Conservation (phyloP, 345 rosid species). For the Kandelia obovata region DNA sequence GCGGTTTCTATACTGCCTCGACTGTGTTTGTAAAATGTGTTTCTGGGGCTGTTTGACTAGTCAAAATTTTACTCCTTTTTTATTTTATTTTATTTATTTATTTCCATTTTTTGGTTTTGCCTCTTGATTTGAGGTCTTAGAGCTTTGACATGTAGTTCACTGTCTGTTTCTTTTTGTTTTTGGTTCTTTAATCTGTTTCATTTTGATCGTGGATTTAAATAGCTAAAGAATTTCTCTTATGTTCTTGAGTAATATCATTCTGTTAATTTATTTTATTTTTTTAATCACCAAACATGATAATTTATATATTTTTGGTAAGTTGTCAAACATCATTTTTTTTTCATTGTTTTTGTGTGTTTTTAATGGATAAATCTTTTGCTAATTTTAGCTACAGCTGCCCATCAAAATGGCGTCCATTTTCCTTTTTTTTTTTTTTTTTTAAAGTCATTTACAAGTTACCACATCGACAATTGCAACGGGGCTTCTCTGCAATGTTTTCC, state of each 20-base stretch:
- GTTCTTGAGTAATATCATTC: too few relatives aligned
- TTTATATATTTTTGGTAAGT: conserved; percentile 2
- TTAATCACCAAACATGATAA: neutral
- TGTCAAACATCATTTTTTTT: neutral
- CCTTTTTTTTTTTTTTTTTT: neutral
- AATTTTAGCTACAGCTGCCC: neutral
- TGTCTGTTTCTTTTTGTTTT: neutral
- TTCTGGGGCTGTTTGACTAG: conserved; percentile 1
- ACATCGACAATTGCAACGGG: neutral
- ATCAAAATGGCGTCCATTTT: neutral
- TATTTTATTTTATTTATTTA: neutral
- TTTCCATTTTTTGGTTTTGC: neutral
- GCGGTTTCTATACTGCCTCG: neutral
- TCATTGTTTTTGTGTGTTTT: neutral
- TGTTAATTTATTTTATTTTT: neutral
- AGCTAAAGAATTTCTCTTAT: neutral
- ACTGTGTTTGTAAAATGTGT: conserved; percentile 2
- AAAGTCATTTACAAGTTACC: neutral
- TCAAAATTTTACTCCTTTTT: neutral
- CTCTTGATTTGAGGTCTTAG: neutral
- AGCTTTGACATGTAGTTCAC: neutral
- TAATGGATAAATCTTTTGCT: neutral
- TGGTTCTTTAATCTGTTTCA: neutral
- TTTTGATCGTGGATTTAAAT: neutral
- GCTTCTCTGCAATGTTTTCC: neutral